Base-by-base conservation (phyloP, 2,329 filamentous ascomycete species). In the Fusarium sp. region DNA sequence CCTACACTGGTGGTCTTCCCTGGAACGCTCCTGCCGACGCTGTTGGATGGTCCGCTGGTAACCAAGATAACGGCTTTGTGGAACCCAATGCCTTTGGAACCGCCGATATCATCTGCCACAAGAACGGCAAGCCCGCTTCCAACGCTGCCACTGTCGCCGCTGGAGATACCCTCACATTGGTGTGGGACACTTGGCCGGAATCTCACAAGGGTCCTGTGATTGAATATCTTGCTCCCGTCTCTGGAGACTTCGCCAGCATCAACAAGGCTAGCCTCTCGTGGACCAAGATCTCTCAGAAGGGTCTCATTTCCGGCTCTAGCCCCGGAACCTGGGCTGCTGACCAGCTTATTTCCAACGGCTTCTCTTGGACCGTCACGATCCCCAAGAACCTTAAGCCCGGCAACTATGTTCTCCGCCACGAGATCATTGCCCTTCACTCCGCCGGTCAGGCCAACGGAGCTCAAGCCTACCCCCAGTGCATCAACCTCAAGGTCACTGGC, bases 131-230 rank as follows among this genome's bases (percentile, higher is more conserved):
- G 16, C 82, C 85, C 29, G 86, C 83, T 11, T 68, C 80, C 43
- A 81, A 83, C 64, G 82, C 82, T 20, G 83, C 84, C 37, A 77
- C 77, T 4, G 87, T 92, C 41, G 84, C 86, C n/a, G 92, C 91
- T 16, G 92, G 92, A 71, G 84, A 85, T 72, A 85, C 84, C 10
- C 80, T 93, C 74, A 84, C 88, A 68, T 82, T 93, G 39, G 86
- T 89, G 76, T 93, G 92, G 92, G 89, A 86, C 67, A 84, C 84
- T 18, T 94, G 92, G 92, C 91, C 92, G n/a, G 84, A 88, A 11
- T 88, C 86, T 64, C 87, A 94, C 83, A 86, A 91, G 73, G 90
- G 90, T 3, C 90, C 90, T 20, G 85, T 92, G 74, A 85, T 91
- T 74, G 87, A 87, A 79, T 92, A 92, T 83, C 82, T 92, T 41